Evolutionary conservation across 441 rosid genomes (phyloP), one percentile per base, ranked within the genome.

Genomic region (Jatropha multifida): DNA sequence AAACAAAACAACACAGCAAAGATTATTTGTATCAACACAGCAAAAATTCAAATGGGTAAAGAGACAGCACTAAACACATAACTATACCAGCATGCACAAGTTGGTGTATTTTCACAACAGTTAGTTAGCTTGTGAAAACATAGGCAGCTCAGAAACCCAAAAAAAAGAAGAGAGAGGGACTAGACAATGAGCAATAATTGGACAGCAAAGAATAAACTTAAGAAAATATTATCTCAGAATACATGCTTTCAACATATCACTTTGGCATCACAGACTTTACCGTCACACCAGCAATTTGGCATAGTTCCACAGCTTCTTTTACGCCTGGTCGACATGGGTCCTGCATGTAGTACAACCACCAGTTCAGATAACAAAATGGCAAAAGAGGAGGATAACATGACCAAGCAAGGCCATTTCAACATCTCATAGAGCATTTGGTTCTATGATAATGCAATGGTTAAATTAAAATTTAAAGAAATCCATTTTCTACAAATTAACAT

Each of bases 271-370:
- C 46, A 40, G 77, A 2, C 14, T 32, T 32, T 82, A 93, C 99
- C 98, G 92, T 93, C 58, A 95, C 97, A 69, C 98, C 98, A 69
- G 99, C 99, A 14, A 80, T 74, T 83, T 90, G 91, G 81, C 99
- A 95, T 55, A 95, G 81, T 68, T 37, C 79, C 70, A 95, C 94
- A 72, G 98, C 89, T 79, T 86, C 90, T 89, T 73, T 88, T 67
- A 92, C 99, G 69, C 90, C 86, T 27, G 90, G 92, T 48, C 99
- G 97, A 72, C 99, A 95, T 55, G 99, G 99, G 81, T 95, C 99
- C 99, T 95, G 86, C 86, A 86, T 26, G 58, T 41, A 78, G 75
- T 68, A n/a, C 71, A 71, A 17, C 68, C 20, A 55, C 69, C 27
- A 69, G 18, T 46, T 38, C 65, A 27, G 8, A 32, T 32, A 32